Base-by-base conservation (phyloP, 768 basidiomycete genomes). In the Hydnomerulius pinastri region DNA sequence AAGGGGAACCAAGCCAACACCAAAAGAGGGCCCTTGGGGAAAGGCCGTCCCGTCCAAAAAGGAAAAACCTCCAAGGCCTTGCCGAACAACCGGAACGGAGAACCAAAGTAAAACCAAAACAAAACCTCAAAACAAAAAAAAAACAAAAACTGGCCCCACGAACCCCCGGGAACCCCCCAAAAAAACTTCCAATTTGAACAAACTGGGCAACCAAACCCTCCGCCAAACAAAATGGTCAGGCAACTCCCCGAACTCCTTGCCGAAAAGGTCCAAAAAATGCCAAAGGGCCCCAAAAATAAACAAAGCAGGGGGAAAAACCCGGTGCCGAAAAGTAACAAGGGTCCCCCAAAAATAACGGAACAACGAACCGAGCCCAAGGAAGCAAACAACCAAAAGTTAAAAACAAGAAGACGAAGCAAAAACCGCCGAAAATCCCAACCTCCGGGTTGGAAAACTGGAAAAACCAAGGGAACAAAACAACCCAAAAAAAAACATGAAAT, bases 121-220 rank as follows among this genome's bases (percentile, higher is more conserved):
- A 36, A 23, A n/a, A 11, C 10, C 20, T 27, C 7, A 10, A 27
- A 11, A 37, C 15, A 29, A 17, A 6, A 25, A 35, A 29, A 33
- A 44, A 21, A 73, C 73, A 58, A 28, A 65, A 58, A 32, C 57
- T 68, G 18, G 71, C 62, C 9, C 69, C 68, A 6, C 66, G 69
- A 11, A 68, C 24, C 25, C 76, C 66, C 53, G 71, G 67, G 3
- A 70, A 69, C 52, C 77, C 76, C 43, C 70, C 71, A 45, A 78
- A 43, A 55, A 78, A 76, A 43, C 74, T 77, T 77, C 75, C 47
- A 74, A 57, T 56, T 70, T 70, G 51, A 65, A 61, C 56, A 73
- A 51, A 51, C 61, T 67, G 7, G 50, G 59, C 59, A 76, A 63
- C 11, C 63, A 63, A 23, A 54, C 50, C 53, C 69, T 72, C 3